Conservation (phyloP, 257 asterid genomes). For the Ehretia macrophylla region DNA sequence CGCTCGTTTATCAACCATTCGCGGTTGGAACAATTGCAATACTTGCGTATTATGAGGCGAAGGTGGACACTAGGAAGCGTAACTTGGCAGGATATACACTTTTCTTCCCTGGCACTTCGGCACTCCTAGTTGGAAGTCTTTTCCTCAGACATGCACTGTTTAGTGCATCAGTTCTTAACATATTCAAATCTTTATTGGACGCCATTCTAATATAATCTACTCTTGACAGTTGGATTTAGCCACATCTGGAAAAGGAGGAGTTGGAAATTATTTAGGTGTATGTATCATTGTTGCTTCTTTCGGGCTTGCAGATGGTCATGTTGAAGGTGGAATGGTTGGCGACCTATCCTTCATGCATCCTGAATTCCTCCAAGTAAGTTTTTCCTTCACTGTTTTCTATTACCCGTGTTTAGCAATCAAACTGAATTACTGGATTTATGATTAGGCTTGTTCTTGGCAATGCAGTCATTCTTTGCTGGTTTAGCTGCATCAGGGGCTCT, state of each 20-base stretch:
- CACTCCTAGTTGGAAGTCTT: slow-evolving; percentile 41
- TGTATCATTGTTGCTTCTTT: slow-evolving; percentile 51
- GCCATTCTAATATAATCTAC: neutral
- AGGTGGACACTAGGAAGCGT: slow-evolving; percentile 35
- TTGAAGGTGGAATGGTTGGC: slow-evolving; percentile 76
- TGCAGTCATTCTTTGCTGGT: slow-evolving; percentile 77
- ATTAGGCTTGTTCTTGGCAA: neutral
- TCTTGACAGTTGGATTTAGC: slow-evolving; percentile 45
- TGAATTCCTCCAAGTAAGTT: slow-evolving; percentile 52
- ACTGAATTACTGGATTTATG: neutral
- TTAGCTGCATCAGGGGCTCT: slow-evolving; percentile 91
- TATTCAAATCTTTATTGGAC: too few species aligned
- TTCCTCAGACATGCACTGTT: neutral
- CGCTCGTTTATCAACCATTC: slow-evolving; percentile 44
- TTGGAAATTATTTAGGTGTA: slow-evolving; percentile 41
- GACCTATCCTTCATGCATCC: slow-evolving; percentile 46
- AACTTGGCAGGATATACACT: slow-evolving; percentile 49
- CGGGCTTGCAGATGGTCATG: slow-evolving; percentile 70
- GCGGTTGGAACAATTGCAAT: slow-evolving; percentile 31
- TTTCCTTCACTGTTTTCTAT: neutral
- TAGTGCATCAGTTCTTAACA: neutral
- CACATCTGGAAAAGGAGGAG: slow-evolving; percentile 62
- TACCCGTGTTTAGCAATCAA: too few species aligned
- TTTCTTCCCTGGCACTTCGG: slow-evolving; percentile 43
- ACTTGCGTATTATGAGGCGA: slow-evolving; percentile 38